Base-by-base conservation (phyloP, 305 asterid species). In the Solanum aculeatissimum region DNA sequence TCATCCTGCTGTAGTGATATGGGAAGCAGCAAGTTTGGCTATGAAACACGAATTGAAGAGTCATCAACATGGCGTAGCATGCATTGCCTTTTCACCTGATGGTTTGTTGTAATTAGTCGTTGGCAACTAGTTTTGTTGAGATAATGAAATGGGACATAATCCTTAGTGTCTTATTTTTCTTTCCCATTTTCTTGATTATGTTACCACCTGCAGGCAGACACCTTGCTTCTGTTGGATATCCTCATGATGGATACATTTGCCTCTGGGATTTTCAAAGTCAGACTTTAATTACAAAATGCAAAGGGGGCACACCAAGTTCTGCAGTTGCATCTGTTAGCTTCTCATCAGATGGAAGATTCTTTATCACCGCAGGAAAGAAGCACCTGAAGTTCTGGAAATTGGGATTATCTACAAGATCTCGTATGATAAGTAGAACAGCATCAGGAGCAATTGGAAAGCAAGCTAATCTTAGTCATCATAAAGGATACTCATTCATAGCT, bases 1-100 rank as follows among this genome's bases (percentile, higher is more conserved):
- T 86, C 91, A 86, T 69, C 93, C 97, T 84, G 89, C 89, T 84
- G 88, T 92, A 55, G 78, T 92, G 81, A 49, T 92, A 63, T 93
- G 97, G 97, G 86, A 93, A 86, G 88, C 88, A 79, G 68, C 85
- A 54, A 91, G 92, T 84, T 60, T 66, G 78, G 80, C 85, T 70
- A 69, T 88, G 82, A 75, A 85, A 86, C 87, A 88, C 68, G 95
- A 92, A 85, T 89, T 93, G 82, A 93, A 88, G 87, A 89, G 91
- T 82, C 97, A 93, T 85, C 90, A 85, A 80, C 89, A 88, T 58
- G 95, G 97, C 16, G 89, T 93, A 87, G 89, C 92, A 15, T 92
- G 95, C 92, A 84, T 92, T 84, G 90, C 93, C 83, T 88, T 93
- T 85, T 90, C 97, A 49, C 90, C 90, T 71, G 92, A 92, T 88